phyloP scores from a whole-genome alignment of 2,329 filamentous ascomycete species.

The Ilyonectria destructans region DNA sequence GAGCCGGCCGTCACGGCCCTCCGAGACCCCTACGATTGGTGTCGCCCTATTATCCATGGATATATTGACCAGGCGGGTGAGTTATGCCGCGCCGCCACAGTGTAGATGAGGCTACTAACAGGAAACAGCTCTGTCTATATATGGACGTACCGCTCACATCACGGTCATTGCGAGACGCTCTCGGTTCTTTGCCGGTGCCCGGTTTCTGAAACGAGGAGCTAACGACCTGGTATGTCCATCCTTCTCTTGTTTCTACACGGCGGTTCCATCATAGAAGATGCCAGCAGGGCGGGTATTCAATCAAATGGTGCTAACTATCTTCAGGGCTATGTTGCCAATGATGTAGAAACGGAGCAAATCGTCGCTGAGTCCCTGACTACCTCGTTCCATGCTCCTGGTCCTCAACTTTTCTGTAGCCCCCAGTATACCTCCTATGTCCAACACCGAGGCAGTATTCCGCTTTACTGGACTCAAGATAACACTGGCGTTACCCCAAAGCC shows the following conservation, averaged over 20 bases:
- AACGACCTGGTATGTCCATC: conserved; percentile 78
- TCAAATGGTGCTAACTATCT: conserved; percentile 23
- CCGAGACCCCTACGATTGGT: conserved; percentile 94
- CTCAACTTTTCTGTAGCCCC: conserved; percentile 87
- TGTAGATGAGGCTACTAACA: not conserved
- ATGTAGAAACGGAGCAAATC: conserved; percentile 99
- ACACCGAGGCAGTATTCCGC: conserved; percentile 94
- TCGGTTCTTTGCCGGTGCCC: conserved; percentile 92
- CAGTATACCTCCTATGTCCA: conserved; percentile 97
- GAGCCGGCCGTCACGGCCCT: conserved; percentile 80
- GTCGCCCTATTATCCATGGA: conserved; percentile 93
- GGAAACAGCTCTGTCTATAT: conserved; percentile 78
- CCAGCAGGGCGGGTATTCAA: no score
- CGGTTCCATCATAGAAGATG: not conserved
- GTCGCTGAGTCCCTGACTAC: conserved; percentile 95
- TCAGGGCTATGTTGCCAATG: conserved; percentile 93
- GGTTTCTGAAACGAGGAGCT: conserved; percentile 93
- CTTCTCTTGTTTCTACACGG: not conserved
- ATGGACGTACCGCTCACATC: conserved; percentile 90
- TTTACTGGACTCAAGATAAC: conserved; percentile 98
- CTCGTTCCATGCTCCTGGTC: conserved; percentile 93
- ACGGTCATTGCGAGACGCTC: conserved; percentile 95
- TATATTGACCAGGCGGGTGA: conserved; percentile 90
- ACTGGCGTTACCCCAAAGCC: conserved; percentile 97
- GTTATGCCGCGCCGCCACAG: conserved; percentile 17